Evolutionary conservation across 371 early-diverging fungal genomes (phyloP).

Genomic region (Polyrhizophydium stewartii): DNA sequence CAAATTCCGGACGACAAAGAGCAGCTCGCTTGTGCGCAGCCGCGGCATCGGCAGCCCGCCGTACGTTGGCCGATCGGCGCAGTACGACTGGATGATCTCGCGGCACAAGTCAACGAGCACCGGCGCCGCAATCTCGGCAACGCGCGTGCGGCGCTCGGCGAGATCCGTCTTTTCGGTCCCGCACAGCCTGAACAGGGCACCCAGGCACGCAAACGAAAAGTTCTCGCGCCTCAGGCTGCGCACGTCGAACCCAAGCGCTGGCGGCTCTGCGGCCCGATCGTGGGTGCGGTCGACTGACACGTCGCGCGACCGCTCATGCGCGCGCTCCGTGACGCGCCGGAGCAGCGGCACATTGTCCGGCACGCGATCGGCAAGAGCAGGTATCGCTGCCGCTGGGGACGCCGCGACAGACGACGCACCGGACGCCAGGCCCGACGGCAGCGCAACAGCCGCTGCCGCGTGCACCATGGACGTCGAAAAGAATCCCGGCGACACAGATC

Average conservation of each 20-base stretch:
- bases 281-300: no score
- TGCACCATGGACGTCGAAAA: no score
- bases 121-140: constrained; percentile 64
- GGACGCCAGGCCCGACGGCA: no score
- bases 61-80: constrained; percentile 65
- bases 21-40: constrained; percentile 10
- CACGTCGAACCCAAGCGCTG: constrained; percentile 37
- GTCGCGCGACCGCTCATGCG: no score
- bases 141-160: constrained; percentile 33
- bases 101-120: constrained; percentile 68
- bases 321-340: no score
- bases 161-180: constrained; percentile 22
- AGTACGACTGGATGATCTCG: constrained; percentile 62
- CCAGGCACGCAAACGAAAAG: constrained; percentile 66
- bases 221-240: constrained; percentile 64
- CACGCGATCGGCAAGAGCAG: no score
- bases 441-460: no score
- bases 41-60: constrained; percentile 79
- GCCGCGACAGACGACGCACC: no score
- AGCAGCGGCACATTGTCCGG: no score
- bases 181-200: constrained; percentile 62
- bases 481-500: no score
- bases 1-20: not conserved
- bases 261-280: no score
- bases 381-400: no score